Conservation (phyloP, 805 yeast genomes). For the Barnettozyma sp. region DNA sequence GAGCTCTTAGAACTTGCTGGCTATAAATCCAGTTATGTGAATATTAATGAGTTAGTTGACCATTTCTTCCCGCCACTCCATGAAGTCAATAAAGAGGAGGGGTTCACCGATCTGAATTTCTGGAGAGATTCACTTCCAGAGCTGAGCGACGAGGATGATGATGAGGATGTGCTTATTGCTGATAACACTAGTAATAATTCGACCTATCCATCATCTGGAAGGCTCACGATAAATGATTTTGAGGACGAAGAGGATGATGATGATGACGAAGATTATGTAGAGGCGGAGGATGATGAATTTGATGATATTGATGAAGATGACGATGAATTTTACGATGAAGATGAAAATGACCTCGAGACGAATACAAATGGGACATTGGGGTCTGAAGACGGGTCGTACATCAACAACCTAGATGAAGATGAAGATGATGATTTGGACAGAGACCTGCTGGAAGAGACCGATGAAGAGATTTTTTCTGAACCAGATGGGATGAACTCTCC, state of each 20-base stretch:
- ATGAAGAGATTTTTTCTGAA: constrained; percentile 9
- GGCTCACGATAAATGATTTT: constrained; percentile 16
- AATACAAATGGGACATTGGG: constrained; percentile 7
- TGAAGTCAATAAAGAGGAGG: constrained; percentile 29
- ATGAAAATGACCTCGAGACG: constrained; percentile 17
- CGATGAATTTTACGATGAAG: constrained; percentile 28
- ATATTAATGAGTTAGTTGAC: constrained; percentile 89
- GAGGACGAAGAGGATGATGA: constrained; percentile 20
- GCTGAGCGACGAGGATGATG: constrained; percentile 52
- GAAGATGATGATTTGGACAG: constrained; percentile 26
- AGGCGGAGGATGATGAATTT: constrained; percentile 17
- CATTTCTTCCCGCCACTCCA: constrained; percentile 91
- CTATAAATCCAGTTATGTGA: constrained; percentile 77
- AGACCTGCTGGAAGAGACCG: constrained; percentile 23
- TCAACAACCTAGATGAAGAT: constrained; percentile 18
- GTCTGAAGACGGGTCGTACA: constrained; percentile 10
- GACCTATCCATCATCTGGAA: constrained; percentile 3
- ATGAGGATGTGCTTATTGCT: constrained; percentile 19
- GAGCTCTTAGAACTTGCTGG: constrained; percentile 93
- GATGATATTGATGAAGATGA: constrained; percentile 23
- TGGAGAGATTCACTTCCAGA: constrained; percentile 83
- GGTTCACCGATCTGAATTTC: constrained; percentile 79
- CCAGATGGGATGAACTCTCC: neutral
- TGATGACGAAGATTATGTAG: constrained; percentile 21
- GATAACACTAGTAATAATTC: constrained; percentile 11